Percentiles rank a stretch among this genome's conserved stretches.
These are phyloP conservation scores for Fonsecaea erecta DNA, from an alignment of 2,329 filamentous ascomycete genomes.

Conservation along the genomic window DNA sequence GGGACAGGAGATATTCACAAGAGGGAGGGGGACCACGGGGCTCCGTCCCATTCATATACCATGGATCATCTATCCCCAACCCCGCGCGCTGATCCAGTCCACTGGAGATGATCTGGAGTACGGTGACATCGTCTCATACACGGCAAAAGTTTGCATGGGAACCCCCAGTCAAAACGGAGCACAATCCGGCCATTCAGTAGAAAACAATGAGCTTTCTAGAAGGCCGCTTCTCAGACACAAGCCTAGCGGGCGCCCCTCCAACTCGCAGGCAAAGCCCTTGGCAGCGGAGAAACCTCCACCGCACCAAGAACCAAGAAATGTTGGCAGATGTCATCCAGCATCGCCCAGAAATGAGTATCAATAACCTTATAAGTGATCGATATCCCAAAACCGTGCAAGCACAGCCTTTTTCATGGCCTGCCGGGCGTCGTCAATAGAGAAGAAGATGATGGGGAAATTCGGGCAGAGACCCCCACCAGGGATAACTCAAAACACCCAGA, in stretches of 20 bases:
- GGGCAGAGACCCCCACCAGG: neutral
- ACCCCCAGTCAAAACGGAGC: neutral
- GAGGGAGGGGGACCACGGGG: conserved; percentile 1
- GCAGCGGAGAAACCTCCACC: conserved; percentile 16
- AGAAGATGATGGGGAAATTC: neutral
- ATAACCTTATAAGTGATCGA: neutral
- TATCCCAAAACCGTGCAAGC: neutral
- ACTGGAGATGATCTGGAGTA: neutral
- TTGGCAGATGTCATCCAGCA: conserved; percentile 15
- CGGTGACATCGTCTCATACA: conserved; percentile 11
- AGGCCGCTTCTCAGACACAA: neutral
- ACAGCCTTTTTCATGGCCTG: neutral
- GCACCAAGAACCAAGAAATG: neutral
- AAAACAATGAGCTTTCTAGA: neutral
- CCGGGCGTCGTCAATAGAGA: neutral
- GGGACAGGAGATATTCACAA: neutral
- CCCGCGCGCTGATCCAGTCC: conserved; percentile 10
- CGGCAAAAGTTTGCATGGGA: neutral
- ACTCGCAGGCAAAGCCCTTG: conserved; percentile 4
- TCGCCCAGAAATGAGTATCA: neutral
- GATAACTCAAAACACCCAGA: neutral
- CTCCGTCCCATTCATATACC: conserved; percentile 8
- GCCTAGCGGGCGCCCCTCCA: neutral
- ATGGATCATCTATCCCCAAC: neutral
- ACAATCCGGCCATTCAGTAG: neutral